Conservation (phyloP, 257 asterid species). For the Rubia yunnanensis region DNA sequence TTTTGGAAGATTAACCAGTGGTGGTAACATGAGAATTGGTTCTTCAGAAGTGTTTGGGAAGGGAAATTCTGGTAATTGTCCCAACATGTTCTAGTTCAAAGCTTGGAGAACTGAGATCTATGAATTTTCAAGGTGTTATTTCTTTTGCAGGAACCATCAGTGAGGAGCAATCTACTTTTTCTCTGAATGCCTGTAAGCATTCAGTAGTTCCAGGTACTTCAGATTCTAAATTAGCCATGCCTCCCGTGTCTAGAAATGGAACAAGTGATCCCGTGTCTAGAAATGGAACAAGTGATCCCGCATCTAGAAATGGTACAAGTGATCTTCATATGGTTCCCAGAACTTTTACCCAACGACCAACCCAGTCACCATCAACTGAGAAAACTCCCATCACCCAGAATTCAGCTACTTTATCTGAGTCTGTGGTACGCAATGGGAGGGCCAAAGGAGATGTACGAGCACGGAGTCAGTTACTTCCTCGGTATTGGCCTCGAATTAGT, state of each 20-base stretch:
- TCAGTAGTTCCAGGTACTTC: constrained; percentile 27
- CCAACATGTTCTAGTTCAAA: background rate
- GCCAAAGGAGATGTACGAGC: constrained; percentile 47
- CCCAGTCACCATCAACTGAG: constrained; percentile 25
- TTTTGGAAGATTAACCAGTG: constrained; percentile 37
- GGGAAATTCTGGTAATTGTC: constrained; percentile 48
- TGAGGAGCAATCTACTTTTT: constrained; percentile 37
- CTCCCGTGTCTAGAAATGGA: constrained; percentile 39
- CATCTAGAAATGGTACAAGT: constrained; percentile 38
- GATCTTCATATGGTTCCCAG: constrained; percentile 28
- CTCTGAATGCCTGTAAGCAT: constrained; percentile 30
- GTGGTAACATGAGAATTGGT: constrained; percentile 47
- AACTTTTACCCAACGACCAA: constrained; percentile 22
- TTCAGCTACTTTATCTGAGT: constrained; percentile 39
- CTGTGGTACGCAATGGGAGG: constrained; percentile 39
- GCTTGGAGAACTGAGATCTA: background rate
- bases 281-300: constrained; percentile 37
- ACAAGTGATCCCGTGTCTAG: constrained; percentile 41
- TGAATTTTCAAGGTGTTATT: background rate
- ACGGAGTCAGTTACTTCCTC: constrained; percentile 55
- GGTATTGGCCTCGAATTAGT: constrained; percentile 59
- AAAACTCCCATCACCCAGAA: constrained; percentile 34
- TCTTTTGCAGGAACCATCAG: constrained; percentile 41
- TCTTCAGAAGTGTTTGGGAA: constrained; percentile 34
- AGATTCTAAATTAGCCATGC: constrained; percentile 22